Evolutionary conservation across 2,329 filamentous ascomycete genomes (phyloP), one percentile per base, ranked within the genome.

Genomic region (Incumbomyces lentus): DNA sequence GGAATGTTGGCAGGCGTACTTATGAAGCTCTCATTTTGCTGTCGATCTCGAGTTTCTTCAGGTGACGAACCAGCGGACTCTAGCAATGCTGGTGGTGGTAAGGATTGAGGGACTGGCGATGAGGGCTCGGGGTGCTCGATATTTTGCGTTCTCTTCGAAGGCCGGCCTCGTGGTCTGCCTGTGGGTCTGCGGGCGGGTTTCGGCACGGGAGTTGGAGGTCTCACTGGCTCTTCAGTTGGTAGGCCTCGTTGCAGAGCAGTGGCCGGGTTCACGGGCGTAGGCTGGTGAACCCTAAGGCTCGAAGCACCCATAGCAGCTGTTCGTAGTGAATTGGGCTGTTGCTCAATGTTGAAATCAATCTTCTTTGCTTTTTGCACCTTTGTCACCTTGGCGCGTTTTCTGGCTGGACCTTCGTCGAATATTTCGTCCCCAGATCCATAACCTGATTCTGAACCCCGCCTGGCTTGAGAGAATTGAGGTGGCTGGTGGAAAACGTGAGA

Each of bases 231-330:
- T 48, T 70, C 68, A 40, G 60, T 57, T 6, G 49, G 34, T 2
- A 61, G 60, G 26, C 58, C 49, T 38, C 42, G 19, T 47, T 51
- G 53, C 10, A 49, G 54, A 40, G 56, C 56, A 14, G 59, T 52
- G 7, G 60, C 53, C 33, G 68, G 66, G 46, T 69, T 68, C 19
- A 70, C 54, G 6, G 68, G 66, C 3, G 86, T 74, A 3, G 90
- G 90, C 37, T 88, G 78, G 62, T 95, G 84, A 40, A 82, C 82
- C 36, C 90, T 84, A 49, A 96, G 74, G 4, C 89, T 95, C 35
- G 87, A 86, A 37, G 89, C 84, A 13, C 86, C 94, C 61, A 87
- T 94, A 39, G 90, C 90, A 50, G 86, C 82, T n/a, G 95, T 87
- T 40, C 89, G 78, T 19, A 96, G 71, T 2, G 86, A 93, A 40